These are phyloP conservation scores for Teratosphaeria gauchensis DNA, from an alignment of 2,329 filamentous ascomycete species.

Conservation along the genomic window DNA sequence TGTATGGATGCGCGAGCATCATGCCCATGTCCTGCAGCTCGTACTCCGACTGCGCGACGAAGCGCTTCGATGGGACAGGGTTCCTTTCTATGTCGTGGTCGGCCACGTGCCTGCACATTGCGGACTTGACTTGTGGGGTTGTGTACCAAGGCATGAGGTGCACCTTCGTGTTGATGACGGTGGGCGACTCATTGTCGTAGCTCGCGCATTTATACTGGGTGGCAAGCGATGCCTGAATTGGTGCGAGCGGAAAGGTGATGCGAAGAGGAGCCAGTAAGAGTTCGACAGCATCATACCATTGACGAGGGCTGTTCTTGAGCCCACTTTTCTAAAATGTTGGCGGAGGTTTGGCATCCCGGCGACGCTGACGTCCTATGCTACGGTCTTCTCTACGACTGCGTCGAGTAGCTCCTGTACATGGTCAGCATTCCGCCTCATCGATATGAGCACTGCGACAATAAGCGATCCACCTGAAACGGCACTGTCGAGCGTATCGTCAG, in stretches of 20 bases:
- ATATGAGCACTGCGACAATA: neutral
- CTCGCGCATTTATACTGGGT: neutral
- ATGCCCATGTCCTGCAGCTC: neutral
- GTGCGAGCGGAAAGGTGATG: neutral
- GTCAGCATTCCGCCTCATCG: neutral
- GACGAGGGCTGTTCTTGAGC: neutral
- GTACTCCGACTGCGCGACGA: neutral
- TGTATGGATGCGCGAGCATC: neutral
- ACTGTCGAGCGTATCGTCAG: neutral
- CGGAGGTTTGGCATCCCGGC: neutral
- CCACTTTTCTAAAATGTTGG: neutral
- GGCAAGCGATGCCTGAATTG: neutral
- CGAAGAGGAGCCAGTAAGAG: neutral
- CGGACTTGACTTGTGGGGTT: neutral
- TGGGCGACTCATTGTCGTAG: neutral
- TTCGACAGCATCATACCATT: neutral
- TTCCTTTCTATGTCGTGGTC: neutral
- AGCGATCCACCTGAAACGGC: neutral
- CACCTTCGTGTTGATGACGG: neutral
- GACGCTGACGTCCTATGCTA: neutral
- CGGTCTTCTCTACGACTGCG: neutral
- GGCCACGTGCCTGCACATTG: neutral
- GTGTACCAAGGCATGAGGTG: neutral
- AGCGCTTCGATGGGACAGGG: neutral
- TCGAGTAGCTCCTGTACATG: neutral